Evolutionary conservation across 106 monocot species (phyloP).

Genomic region (Cymbidium sinense): DNA sequence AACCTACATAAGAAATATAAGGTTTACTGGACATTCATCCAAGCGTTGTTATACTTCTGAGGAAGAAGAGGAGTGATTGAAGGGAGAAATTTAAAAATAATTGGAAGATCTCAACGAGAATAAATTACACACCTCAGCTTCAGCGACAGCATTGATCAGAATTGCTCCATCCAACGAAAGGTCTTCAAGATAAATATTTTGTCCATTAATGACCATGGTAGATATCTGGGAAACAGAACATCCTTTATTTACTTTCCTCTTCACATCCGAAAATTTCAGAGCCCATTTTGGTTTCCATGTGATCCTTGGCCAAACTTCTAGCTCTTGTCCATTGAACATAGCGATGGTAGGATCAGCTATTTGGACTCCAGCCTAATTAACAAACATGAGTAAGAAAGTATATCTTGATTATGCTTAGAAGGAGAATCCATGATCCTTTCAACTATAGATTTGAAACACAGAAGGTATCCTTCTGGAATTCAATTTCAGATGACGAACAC

Average conservation of each 20-base stretch:
- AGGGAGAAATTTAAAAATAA: not conserved
- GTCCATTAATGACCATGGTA: slow-evolving; percentile 56
- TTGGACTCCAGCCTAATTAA: slow-evolving; percentile 63
- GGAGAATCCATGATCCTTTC: too few relatives aligned
- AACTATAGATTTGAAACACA: too few relatives aligned
- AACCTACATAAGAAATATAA: slow-evolving; percentile 33
- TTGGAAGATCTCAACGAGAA: not conserved
- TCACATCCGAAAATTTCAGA: slow-evolving; percentile 57
- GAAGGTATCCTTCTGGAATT: not conserved
- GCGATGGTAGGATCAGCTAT: slow-evolving; percentile 57
- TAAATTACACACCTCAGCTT: slow-evolving; percentile 59
- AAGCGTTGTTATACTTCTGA: not conserved
- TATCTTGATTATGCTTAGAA: not conserved
- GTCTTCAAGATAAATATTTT: slow-evolving; percentile 42
- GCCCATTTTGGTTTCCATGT: slow-evolving; percentile 85
- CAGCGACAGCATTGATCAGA: slow-evolving; percentile 41
- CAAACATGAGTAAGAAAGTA: not conserved
- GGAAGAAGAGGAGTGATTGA: not conserved
- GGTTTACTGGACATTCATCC: not conserved
- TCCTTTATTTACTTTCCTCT: slow-evolving; percentile 39
- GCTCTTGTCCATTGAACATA: slow-evolving; percentile 84
- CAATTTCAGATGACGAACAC: not conserved
- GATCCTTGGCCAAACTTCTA: slow-evolving; percentile 94
- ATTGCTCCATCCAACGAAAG: slow-evolving; percentile 78
- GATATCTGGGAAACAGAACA: slow-evolving; percentile 74